Evolutionary conservation across 129 eudicot genomes (phyloP).

Genomic region (Glebionis coronaria): DNA sequence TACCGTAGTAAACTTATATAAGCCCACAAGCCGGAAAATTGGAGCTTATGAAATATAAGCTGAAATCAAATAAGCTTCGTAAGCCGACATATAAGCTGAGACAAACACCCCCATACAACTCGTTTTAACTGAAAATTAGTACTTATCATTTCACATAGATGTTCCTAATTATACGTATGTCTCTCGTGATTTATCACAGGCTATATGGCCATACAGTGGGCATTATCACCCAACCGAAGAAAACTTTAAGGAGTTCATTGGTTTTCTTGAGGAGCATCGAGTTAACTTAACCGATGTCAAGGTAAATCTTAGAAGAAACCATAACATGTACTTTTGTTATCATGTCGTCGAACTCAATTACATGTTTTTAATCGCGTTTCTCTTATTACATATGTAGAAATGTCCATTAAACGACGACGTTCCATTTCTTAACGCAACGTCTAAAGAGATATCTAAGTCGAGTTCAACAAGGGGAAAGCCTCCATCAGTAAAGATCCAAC

Average conservation of each 20-base stretch:
- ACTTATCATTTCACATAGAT: not conserved
- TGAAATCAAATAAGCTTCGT: no score
- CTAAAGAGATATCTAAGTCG: constrained; percentile 2
- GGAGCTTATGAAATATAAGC: no score
- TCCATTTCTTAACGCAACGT: constrained; percentile 21
- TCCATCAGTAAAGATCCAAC: constrained; percentile 11
- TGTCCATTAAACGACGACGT: constrained; percentile 50
- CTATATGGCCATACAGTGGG: constrained; percentile 86
- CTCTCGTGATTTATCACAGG: constrained; percentile 34
- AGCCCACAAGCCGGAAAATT: no score
- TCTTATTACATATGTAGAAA: constrained; percentile 37
- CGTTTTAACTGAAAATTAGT: not conserved
- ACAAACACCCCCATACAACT: no score
- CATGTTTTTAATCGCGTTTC: not conserved
- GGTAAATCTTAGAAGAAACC: constrained; percentile 30
- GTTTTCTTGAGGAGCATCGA: constrained; percentile 52
- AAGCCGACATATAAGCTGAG: no score
- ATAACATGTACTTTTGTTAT: not conserved
- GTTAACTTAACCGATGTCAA: constrained; percentile 61
- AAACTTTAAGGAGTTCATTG: constrained; percentile 53
- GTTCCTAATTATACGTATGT: not conserved
- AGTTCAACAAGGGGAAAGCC: not conserved
- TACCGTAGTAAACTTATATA: no score
- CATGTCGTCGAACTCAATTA: not conserved
- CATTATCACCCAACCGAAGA: constrained; percentile 81